These are phyloP conservation scores for Bothriochloa decipiens DNA, from an alignment of 176 grass and related monocot species.

Conservation along the genomic window DNA sequence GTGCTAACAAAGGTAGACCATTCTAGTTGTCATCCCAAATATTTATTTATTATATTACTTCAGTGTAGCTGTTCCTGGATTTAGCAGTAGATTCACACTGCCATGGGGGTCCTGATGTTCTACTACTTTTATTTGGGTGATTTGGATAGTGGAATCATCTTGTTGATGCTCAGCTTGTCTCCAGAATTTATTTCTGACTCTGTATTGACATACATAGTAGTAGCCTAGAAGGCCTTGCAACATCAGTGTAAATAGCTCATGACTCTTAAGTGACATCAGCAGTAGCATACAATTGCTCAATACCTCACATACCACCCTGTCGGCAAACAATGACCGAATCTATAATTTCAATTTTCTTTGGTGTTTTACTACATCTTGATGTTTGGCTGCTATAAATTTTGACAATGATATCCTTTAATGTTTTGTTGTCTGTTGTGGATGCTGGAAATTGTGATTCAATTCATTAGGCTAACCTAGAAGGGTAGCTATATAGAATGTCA, in stretches of 20 bases:
- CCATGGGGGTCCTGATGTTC: not conserved
- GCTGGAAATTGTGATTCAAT: no score
- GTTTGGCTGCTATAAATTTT: not conserved
- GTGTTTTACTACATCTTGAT: not conserved
- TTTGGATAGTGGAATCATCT: not conserved
- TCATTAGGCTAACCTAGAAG: no score
- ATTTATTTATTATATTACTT: not conserved
- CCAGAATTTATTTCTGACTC: not conserved
- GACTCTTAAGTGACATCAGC: not conserved
- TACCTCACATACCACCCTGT: not conserved
- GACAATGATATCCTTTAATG: not conserved
- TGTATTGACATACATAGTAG: not conserved
- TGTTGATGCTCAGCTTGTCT: not conserved
- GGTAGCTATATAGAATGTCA: no score
- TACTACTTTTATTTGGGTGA: not conserved
- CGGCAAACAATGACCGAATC: not conserved
- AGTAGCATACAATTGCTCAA: not conserved
- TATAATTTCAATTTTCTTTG: not conserved
- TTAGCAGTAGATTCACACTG: not conserved
- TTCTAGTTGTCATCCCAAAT: not conserved
- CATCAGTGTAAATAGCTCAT: not conserved
- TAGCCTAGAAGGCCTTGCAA: not conserved
- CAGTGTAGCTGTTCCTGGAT: not conserved
- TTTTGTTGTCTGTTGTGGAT: not conserved
- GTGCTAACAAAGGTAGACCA: slow-evolving; percentile 47